Conservation (phyloP, 352 stramenopile genomes). For the Phytophthora syringae region DNA sequence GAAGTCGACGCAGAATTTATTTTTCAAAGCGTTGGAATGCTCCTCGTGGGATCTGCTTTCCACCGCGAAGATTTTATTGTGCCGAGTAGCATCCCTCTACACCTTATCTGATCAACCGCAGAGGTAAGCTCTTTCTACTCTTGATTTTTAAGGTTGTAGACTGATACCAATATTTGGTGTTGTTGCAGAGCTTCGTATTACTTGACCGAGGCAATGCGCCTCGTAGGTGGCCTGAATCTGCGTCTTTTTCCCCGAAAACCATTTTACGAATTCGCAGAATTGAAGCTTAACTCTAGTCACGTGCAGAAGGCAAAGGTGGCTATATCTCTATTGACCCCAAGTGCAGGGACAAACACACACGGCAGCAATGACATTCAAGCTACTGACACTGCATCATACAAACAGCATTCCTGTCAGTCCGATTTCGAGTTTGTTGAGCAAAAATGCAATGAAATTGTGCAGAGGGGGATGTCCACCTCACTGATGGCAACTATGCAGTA, state of each 20-base stretch:
- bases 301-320: conserved; percentile 56
- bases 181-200: conserved; percentile 53
- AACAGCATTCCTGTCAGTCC: conserved; percentile 17
- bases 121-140: conserved; percentile 37
- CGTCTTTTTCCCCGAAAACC: conserved; percentile 57
- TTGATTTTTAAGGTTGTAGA: conserved; percentile 3
- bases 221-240: conserved; percentile 70
- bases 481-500: conserved; percentile 27
- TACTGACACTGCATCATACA: background rate
- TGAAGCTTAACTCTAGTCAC: conserved; percentile 58
- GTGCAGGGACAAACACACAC: background rate
- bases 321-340: conserved; percentile 44
- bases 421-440: conserved; percentile 47
- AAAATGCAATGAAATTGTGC: conserved; percentile 54
- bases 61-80: conserved; percentile 61
- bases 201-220: conserved; percentile 68
- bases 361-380: background rate
- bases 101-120: conserved; percentile 52
- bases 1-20: conserved; percentile 37
- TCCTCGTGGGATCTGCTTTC: conserved; percentile 78
- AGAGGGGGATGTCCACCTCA: conserved; percentile 42
- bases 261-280: conserved; percentile 69
- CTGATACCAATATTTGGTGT: conserved; percentile 7
- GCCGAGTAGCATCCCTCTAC: conserved; percentile 69
- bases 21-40: conserved; percentile 73